Evolutionary conservation across 1,284 basidiomycete genomes (phyloP), one percentile per base, ranked within the genome.

Genomic region (Sanguinoderma infundibulare): DNA sequence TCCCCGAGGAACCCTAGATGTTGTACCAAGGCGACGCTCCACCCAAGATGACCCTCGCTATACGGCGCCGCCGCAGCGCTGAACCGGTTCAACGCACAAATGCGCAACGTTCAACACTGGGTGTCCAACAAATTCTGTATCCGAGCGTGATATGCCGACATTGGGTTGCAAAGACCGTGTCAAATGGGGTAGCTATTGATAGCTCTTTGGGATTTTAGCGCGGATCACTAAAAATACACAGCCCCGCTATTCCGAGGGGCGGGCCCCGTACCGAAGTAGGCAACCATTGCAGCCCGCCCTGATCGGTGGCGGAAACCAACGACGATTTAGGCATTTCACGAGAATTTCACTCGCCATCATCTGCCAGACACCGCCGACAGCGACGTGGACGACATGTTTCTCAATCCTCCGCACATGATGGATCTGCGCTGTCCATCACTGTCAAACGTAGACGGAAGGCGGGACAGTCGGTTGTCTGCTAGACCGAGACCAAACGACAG

Each of bases 21-120:
- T 49, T 49, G 26, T 44, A 57, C 55, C 61, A 60, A 62, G 58
- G 64, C 64, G 60, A 65, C 64, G 50, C 63, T 47, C 60, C 55
- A 62, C 57, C 34, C 24, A 53, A 35, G 42, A 22, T 47, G 49
- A 32, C 30, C 28, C 49, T 28, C 30, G 39, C 24, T 46, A 20
- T n/a, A n/a, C 40, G 38, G 53, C 53, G 42, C 38, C 52, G 8
- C 5, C 26, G 6, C 12, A 26, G 28, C 32, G 46, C 28, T 32
- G 32, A 32, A 28, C n/a, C n/a, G n/a, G n/a, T n/a, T n/a, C n/a
- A 28, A 30, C 26, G 32, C 24, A 49, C 32, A 49, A 49, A 28
- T 28, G 28, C 32, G 28, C n/a, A 30, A 20, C 30, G 26, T 26
- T 14, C 46, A 15, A 32, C 17, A 49, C 32, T 32, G 15, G 26